Percentiles rank a stretch among this genome's conserved stretches.
phyloP scores from a whole-genome alignment of 83 land plant genomes.

The Diphasiastrum complanatum region DNA sequence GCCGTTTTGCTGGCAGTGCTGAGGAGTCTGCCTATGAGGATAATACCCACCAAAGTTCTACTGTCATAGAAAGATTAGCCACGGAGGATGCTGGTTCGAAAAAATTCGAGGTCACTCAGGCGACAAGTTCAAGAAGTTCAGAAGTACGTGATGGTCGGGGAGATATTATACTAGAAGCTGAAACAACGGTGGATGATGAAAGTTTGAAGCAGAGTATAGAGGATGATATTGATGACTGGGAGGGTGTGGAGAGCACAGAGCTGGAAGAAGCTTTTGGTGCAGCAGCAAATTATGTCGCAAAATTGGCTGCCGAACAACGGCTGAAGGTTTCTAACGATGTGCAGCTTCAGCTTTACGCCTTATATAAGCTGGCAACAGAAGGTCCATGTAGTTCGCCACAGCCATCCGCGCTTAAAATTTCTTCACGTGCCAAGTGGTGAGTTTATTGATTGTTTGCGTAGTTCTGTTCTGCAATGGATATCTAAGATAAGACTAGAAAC shows the following conservation, averaged over 20 bases:
- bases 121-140: slow-evolving; percentile 11
- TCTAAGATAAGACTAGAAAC: neutral
- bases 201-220: neutral
- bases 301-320: slow-evolving; percentile 43
- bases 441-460: neutral
- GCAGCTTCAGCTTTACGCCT: slow-evolving; percentile 79
- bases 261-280: slow-evolving; percentile 73
- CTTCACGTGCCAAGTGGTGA: slow-evolving; percentile 92
- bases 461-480: neutral
- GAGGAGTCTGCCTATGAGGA: neutral
- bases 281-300: slow-evolving; percentile 70
- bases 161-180: neutral
- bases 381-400: slow-evolving; percentile 73
- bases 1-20: too few species aligned
- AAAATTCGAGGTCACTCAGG: slow-evolving; percentile 17
- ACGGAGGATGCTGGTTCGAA: neutral
- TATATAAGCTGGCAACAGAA: slow-evolving; percentile 88
- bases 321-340: slow-evolving; percentile 64
- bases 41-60: neutral
- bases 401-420: slow-evolving; percentile 67
- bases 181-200: neutral
- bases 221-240: slow-evolving; percentile 64
- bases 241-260: slow-evolving; percentile 84
- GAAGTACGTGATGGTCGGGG: neutral
- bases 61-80: neutral